Evolutionary conservation across 2,329 filamentous ascomycete species (phyloP).

Genomic region (Aspergillus tamarii): DNA sequence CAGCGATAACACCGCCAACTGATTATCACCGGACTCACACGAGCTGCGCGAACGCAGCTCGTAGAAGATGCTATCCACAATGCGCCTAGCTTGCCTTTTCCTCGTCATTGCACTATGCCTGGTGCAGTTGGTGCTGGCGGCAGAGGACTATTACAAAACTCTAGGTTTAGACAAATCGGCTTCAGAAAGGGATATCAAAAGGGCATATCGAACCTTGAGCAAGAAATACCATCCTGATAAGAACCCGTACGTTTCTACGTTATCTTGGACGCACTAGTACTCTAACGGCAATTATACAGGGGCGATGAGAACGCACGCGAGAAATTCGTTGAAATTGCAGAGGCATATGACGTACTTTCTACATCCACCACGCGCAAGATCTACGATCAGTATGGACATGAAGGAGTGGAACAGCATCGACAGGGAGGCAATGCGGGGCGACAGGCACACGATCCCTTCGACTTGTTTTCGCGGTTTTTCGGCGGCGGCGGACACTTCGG

Average conservation of each 20-base stretch:
- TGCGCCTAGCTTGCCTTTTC: conserved; percentile 40
- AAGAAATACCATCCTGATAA: conserved; percentile 98
- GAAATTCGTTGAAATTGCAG: conserved; percentile 91
- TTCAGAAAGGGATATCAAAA: conserved; percentile 86
- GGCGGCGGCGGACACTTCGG: conserved; percentile 86
- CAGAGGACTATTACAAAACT: conserved; percentile 63
- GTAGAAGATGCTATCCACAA: conserved; percentile 22
- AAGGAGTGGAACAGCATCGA: conserved; percentile 82
- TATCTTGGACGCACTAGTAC: neutral
- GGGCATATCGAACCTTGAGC: conserved; percentile 85
- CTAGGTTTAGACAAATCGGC: conserved; percentile 80
- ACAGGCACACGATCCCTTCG: conserved; percentile 80
- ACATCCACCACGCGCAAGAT: conserved; percentile 79
- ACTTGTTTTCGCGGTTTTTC: conserved; percentile 96
- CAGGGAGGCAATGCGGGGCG: conserved; percentile 66
- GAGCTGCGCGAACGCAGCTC: conserved; percentile 25
- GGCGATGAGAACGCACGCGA: conserved; percentile 78
- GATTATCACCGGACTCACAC: neutral
- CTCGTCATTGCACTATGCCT: conserved; percentile 40
- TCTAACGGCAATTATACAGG: conserved; percentile 47
- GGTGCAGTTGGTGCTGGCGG: conserved; percentile 43
- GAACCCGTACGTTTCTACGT: conserved; percentile 72
- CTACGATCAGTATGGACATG: conserved; percentile 93
- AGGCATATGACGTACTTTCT: conserved; percentile 91
- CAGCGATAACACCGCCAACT: neutral